phyloP scores from a whole-genome alignment of 2,329 filamentous ascomycete species.

The Microcyclospora tardicrescens region DNA sequence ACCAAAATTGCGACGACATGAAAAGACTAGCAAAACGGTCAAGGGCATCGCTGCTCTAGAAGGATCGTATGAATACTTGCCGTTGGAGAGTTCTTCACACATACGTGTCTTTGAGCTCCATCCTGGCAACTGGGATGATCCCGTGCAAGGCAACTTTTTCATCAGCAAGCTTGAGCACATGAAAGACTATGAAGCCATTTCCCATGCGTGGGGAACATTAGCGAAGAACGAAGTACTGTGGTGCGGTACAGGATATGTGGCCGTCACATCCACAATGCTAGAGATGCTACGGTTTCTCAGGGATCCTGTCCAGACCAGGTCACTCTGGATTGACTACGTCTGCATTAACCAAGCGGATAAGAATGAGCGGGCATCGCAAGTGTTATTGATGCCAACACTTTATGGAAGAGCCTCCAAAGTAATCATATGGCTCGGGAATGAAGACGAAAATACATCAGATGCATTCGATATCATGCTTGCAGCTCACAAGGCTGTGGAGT shows the following conservation, averaged over 20 bases:
- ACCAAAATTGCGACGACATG: no score
- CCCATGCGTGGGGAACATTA: neutral
- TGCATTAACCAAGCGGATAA: constrained; percentile 11
- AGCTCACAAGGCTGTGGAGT: neutral
- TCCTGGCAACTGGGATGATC: neutral
- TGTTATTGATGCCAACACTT: constrained; percentile 15
- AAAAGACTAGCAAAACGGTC: no score
- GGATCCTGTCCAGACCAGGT: neutral
- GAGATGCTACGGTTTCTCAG: neutral
- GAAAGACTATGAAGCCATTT: constrained; percentile 1
- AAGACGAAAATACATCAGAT: neutral
- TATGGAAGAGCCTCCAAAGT: constrained; percentile 14
- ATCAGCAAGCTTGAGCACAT: neutral
- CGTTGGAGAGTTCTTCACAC: neutral
- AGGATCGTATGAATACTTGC: neutral
- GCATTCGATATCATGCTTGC: constrained; percentile 1
- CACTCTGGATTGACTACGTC: neutral
- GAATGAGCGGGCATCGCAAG: constrained; percentile 11
- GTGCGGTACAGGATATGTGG: neutral
- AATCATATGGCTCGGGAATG: constrained; percentile 6
- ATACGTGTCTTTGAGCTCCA: constrained; percentile 1
- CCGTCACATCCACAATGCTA: neutral
- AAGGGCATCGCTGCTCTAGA: no score
- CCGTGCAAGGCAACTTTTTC: neutral
- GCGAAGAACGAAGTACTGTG: neutral